These are phyloP conservation scores for Podospora comata DNA, from an alignment of 495 filamentous ascomycete species.

Conservation along the genomic window DNA sequence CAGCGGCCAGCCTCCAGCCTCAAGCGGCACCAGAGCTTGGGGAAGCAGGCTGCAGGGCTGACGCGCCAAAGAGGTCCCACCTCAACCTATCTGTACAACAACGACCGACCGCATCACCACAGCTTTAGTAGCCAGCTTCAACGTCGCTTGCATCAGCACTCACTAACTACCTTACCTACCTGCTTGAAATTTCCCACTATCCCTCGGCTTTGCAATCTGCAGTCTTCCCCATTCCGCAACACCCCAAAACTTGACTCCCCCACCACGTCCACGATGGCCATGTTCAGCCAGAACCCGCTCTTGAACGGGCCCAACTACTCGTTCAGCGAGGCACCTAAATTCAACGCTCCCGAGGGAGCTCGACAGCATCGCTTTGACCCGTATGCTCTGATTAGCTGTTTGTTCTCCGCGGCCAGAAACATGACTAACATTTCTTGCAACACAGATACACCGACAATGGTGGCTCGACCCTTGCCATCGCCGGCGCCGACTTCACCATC, in stretches of 20 bases:
- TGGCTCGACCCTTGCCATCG: slow-evolving; percentile 92
- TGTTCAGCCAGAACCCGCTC: slow-evolving; percentile 61
- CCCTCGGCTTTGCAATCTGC: background rate
- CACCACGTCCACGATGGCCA: slow-evolving; percentile 40
- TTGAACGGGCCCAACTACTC: slow-evolving; percentile 61
- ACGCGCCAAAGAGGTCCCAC: slow-evolving; percentile 37
- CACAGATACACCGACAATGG: slow-evolving; percentile 93
- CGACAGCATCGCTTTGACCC: slow-evolving; percentile 88
- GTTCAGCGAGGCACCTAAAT: slow-evolving; percentile 50
- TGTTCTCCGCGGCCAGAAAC: background rate
- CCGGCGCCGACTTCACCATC: slow-evolving; percentile 88
- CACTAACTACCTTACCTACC: too few species aligned
- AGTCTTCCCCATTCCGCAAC: background rate
- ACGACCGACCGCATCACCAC: slow-evolving; percentile 9
- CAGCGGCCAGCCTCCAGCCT: too few species aligned
- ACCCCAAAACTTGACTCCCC: background rate
- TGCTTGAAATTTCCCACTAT: background rate
- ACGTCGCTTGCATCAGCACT: background rate
- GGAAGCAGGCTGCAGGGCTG: slow-evolving; percentile 49
- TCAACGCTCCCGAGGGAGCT: slow-evolving; percentile 42
- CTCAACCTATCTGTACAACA: background rate
- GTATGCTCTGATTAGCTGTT: slow-evolving; percentile 49
- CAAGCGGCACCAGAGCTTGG: too few species aligned
- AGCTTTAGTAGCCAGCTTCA: slow-evolving; percentile 10
- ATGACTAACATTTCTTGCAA: background rate